Base-by-base conservation (phyloP, 345 rosid genomes). In the Pugionium dolabratum region DNA sequence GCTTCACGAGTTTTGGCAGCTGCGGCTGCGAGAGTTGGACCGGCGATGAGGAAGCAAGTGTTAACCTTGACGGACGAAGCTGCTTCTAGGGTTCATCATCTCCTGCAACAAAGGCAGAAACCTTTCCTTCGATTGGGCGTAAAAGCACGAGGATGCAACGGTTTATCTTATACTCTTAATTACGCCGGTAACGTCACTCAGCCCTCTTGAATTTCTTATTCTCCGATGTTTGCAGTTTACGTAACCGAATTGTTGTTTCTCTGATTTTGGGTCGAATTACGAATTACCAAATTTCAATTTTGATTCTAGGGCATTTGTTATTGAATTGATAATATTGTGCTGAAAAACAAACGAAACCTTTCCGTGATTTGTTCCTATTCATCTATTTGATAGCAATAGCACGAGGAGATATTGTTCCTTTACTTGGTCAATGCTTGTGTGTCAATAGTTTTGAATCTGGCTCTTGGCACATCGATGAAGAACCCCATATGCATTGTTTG, bases 81-180 rank as follows among this genome's bases (percentile, higher is more conserved):
- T 2, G 92, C 97, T 1, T 54, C 79, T 60, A 79, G 95, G 81
- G 75, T 90, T 32, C 81, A 80, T 49, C 72, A 80, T 45, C 90
- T 90, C 5, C 67, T 90, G 42, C 80, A 79, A 67, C 88, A 84
- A 71, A 91, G 95, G 32, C 88, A 83, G 52, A 83, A 88, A 34
- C 68, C 95, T 66, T 90, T 65, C 49, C 86, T 90, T 7, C 80
- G 82, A 43, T 83, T 90, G 7, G 92, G 95, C 52, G 97, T 90
- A 27, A 90, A 87, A 56, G 87, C 95, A 57, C 88, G 95, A 35
- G 95, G 95, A 36, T 90, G 95, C 79, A 87, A 87, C 66, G 95
- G 97, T 54, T 67, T 90, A 42, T 84, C 92, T n/a, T 90, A 87
- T 56, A 87, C 91, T 3, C 94, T 87, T 44, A 87, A 87, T 76